Conservation (phyloP, 1,284 basidiomycete species). For the Ceratobasidium sp. region DNA sequence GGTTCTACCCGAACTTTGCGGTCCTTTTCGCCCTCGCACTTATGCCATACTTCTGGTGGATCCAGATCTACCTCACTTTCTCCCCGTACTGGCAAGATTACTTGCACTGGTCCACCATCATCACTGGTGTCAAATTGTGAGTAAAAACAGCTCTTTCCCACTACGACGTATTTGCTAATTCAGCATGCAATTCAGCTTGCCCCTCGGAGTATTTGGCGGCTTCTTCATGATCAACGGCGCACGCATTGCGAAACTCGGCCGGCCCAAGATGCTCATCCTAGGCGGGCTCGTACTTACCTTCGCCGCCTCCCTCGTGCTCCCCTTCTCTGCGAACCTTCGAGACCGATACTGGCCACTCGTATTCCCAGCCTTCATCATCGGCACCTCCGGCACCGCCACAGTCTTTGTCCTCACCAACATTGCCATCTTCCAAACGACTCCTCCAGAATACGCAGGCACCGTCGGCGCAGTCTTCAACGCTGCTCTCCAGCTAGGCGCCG, state of each 20-base stretch:
- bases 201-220: constrained; percentile 46
- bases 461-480: constrained; percentile 45
- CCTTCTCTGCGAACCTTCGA: constrained; percentile 55
- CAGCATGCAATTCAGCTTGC: neutral
- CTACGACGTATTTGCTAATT: neutral
- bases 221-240: constrained; percentile 55
- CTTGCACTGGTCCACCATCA: constrained; percentile 54
- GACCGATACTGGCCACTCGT: constrained; percentile 60
- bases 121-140: constrained; percentile 51
- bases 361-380: constrained; percentile 59
- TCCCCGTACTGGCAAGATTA: constrained; percentile 55
- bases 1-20: constrained; percentile 56
- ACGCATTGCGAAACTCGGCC: constrained; percentile 54
- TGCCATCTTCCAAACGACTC: constrained; percentile 28
- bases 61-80: constrained; percentile 13
- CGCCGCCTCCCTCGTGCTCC: constrained; percentile 58
- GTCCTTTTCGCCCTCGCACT: constrained; percentile 55
- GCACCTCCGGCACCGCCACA: constrained; percentile 15
- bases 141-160: neutral
- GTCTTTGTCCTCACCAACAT: constrained; percentile 23
- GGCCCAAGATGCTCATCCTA: constrained; percentile 61
- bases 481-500: constrained; percentile 44
- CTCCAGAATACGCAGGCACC: constrained; percentile 40
- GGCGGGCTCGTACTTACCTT: constrained; percentile 56
- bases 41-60: constrained; percentile 57